Base-by-base conservation (phyloP, 202 grass and related monocot species). In the Setaria viridis region DNA sequence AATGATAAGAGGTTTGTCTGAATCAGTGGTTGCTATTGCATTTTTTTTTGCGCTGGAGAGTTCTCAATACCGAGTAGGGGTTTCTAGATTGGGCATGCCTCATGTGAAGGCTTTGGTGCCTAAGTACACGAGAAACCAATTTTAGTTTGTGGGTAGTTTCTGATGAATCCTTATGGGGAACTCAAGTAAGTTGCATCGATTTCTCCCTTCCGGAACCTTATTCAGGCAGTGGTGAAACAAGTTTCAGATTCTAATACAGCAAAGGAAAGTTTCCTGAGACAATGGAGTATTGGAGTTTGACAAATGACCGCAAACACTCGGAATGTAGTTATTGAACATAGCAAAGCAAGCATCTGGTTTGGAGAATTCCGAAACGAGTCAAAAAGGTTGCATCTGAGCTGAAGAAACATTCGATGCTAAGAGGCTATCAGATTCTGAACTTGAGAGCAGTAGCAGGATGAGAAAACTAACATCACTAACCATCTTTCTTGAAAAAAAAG, bases 11-110 rank as follows among this genome's bases (percentile, higher is more conserved):
- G 83, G 62, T 77, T 75, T 82, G 45, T 70, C 51, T 65, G 59
- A 76, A 70, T 70, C 54, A 64, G 16, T 85, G 71, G 50, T 54
- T 33, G 41, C 50, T 43, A 48, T 88, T 84, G 76, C 41, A 5
- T 8, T 21, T 14, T 74, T 79, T 58, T 15, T 11, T 67, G 11
- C 16, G 25, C 78, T 69, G 33, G n/a, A 63, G 29, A 42, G 32
- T 76, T 74, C 72, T 2, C 0, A 14, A 37, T 74, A 20, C n/a
- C 2, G 0, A 12, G 50, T 78, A 48, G 55, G 82, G 62, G 42
- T 67, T 74, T 85, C 50, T 62, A 39, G 72, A n/a, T 69, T 77
- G 62, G 10, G 33, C 12, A 64, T 78, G 72, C 25, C 7, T 53
- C 33, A 11, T 6, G 30, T 47, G 2, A 39, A 68, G 10, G 19